Conservation (phyloP, 2,329 filamentous ascomycete genomes). For the Penicillium sumatraense region DNA sequence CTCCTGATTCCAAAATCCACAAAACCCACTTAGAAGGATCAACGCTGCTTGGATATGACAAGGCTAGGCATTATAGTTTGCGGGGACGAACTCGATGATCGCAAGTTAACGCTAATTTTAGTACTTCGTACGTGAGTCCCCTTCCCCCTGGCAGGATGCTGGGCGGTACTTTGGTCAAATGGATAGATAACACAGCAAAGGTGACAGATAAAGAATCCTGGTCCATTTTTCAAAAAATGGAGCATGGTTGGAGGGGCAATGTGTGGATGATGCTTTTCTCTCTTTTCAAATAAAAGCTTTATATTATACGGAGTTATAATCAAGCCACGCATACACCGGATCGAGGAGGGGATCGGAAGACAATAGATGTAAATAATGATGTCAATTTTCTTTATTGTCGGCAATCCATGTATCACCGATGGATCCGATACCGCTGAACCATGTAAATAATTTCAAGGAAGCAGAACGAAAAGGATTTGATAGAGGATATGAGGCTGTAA, state of each 20-base stretch:
- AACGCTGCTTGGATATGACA: background rate
- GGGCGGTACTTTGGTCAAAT: background rate
- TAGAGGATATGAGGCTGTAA: background rate
- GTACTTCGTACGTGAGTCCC: background rate
- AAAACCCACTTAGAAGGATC: background rate
- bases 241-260: background rate
- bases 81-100: background rate
- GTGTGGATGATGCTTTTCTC: background rate
- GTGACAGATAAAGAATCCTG: background rate
- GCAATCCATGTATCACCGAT: slow-evolving; percentile 25
- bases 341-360: background rate
- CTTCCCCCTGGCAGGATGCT: background rate
- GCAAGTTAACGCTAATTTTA: background rate
- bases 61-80: background rate
- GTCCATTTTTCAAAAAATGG: background rate
- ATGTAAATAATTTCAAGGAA: background rate
- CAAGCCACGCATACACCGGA: background rate
- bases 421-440: slow-evolving; percentile 9
- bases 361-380: background rate
- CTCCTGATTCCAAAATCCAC: background rate
- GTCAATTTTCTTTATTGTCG: slow-evolving; percentile 12
- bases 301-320: background rate
- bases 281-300: background rate
- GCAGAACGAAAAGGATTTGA: background rate
- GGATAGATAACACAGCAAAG: background rate